Evolutionary conservation across 371 early-diverging fungal genomes (phyloP), one percentile per base, ranked within the genome.

Genomic region (Thermomucor indicae-seudaticae): DNA sequence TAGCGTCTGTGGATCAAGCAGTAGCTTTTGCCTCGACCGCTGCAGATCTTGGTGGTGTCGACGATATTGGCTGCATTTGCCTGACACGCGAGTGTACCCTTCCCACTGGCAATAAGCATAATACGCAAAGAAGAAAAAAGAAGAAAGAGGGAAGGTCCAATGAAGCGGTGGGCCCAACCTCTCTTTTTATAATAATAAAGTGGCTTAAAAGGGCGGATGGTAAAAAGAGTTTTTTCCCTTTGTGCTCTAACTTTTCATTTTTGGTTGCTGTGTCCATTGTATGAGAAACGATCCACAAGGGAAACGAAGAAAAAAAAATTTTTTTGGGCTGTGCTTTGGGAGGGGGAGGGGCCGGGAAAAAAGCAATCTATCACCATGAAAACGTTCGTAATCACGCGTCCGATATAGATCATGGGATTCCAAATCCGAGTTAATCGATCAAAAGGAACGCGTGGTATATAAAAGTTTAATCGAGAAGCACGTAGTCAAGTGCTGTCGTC

Each of bases 1-100:
- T 70, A 66, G 8, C 64, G 51, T 41, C 60, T 51, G 49, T 69
- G 70, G 32, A 69, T 47, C 43, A 69, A 53, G 24, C 70, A 69
- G 24, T 69, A 69, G 46, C 55, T 69, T 27, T 65, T 64, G 51
- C 65, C 65, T 39, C 64, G 48, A 31, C 48, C 51, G 12, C 38
- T 34, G 43, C 52, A 51, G 6, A 51, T 52, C 17, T 46, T 29
- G 17, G 47, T 17, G 16, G 47, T 34, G 32, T 46, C 47, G 14
- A 19, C 30, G 32, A 32, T 16, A 23, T 29, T 20, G 10, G 17
- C 30, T 20, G 34, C 24, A 24, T 19, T 42, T 4, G 43, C 14
- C n/a, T n/a, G 19, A 37, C 16, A 37, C 14, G 37, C 37, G 10
- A 16, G 19, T 5, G 14, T 37, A 19, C 37, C 14, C 37, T 37